Evolutionary conservation across 345 rosid genomes (phyloP).

Genomic region (Luvunga scandens): DNA sequence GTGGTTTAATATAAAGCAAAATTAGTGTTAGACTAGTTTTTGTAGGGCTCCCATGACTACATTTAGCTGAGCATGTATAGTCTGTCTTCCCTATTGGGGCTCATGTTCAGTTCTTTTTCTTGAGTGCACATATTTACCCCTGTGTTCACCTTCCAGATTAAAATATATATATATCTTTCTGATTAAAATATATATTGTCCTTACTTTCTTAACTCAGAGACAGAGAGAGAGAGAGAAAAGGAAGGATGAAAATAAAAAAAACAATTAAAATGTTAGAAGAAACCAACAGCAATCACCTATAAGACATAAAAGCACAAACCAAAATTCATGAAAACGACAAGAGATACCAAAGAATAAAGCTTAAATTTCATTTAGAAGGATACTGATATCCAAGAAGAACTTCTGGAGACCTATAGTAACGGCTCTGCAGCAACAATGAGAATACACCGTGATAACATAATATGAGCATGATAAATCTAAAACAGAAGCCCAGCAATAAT

Average conservation of each 20-base stretch:
- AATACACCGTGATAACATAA: constrained; percentile 18
- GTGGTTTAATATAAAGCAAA: not conserved
- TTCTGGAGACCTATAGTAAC: constrained; percentile 98
- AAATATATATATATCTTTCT: not conserved
- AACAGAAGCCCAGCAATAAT: not conserved
- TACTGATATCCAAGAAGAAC: constrained; percentile 98
- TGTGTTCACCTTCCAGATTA: not conserved
- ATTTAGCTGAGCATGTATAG: not conserved
- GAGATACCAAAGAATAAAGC: constrained; percentile 8
- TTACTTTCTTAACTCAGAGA: not conserved
- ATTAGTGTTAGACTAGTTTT: not conserved
- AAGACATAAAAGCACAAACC: not conserved
- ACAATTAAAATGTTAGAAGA: not conserved
- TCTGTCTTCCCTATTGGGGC: not conserved
- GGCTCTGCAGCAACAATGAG: constrained; percentile 73
- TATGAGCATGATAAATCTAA: constrained; percentile 16
- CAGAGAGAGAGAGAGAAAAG: rapidly evolving
- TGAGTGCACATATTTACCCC: not conserved
- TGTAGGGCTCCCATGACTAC: too few species aligned
- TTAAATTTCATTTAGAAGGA: constrained; percentile 43
- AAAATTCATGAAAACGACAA: not conserved
- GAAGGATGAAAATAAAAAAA: not conserved
- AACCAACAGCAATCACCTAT: not conserved
- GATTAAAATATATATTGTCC: not conserved
- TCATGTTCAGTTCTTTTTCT: not conserved